These are phyloP conservation scores for Salix brachista DNA, from an alignment of 345 rosid genomes.

Conservation along the genomic window DNA sequence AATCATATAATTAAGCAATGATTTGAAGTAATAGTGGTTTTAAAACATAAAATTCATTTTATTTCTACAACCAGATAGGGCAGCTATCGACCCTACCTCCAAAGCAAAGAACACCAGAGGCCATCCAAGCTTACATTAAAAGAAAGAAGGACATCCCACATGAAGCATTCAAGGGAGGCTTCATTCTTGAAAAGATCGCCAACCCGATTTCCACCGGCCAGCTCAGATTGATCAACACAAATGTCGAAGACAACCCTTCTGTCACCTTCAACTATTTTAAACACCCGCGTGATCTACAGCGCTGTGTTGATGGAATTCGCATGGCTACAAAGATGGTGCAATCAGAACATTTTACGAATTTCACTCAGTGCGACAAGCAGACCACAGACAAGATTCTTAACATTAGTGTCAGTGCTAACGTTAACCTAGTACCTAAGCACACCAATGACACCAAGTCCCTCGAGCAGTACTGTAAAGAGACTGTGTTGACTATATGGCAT, in stretches of 20 bases:
- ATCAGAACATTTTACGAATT: constrained; percentile 58
- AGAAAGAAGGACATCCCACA: constrained; percentile 56
- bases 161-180: constrained; percentile 89
- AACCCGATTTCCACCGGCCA: constrained; percentile 65
- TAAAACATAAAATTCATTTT: not conserved
- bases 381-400: constrained; percentile 62
- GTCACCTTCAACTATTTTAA: constrained; percentile 90
- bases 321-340: constrained; percentile 54
- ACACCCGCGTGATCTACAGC: constrained; percentile 59
- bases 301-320: constrained; percentile 74
- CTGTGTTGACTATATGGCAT: constrained; percentile 95
- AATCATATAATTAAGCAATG: not conserved
- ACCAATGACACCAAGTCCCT: constrained; percentile 74
- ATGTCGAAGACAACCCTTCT: constrained; percentile 73
- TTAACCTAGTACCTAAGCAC: constrained; percentile 73
- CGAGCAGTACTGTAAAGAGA: constrained; percentile 93
- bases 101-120: constrained; percentile 65
- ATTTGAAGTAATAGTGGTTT: not conserved
- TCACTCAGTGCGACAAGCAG: constrained; percentile 45
- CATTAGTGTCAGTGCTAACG: constrained; percentile 62
- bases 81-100: constrained; percentile 72
- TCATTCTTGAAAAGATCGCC: constrained; percentile 84
- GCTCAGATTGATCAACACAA: constrained; percentile 58
- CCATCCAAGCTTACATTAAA: constrained; percentile 44
- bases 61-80: constrained; percentile 23